A percentile compares a stretch with the other conserved stretches of the same genome.
Conservation (phyloP, 306 rosid genomes). For the Adenanthera pavonina region DNA sequence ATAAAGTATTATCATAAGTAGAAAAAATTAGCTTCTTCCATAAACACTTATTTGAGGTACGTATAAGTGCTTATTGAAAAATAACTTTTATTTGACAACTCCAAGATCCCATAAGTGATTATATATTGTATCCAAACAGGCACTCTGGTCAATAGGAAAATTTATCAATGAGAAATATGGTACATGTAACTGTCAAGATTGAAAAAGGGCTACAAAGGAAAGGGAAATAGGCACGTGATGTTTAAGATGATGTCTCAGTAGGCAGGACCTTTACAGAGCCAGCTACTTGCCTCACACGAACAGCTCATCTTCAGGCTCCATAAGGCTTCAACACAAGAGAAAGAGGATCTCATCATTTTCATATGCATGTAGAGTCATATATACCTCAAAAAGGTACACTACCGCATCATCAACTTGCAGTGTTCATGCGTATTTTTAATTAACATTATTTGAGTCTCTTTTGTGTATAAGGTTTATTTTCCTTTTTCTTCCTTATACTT, state of each 20-base stretch:
- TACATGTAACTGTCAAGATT: slow-evolving; percentile 40
- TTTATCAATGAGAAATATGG: slow-evolving; percentile 33
- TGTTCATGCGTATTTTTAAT: slow-evolving; percentile 34
- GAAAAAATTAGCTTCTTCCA: too few relatives aligned
- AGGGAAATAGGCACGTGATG: slow-evolving; percentile 55
- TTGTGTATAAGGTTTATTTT: slow-evolving; percentile 48
- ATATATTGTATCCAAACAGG: too few relatives aligned
- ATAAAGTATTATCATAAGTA: too few relatives aligned
- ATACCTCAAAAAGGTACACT: slow-evolving; percentile 30
- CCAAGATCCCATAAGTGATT: too few relatives aligned
- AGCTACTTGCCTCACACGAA: slow-evolving; percentile 67
- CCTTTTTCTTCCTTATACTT: slow-evolving; percentile 38
- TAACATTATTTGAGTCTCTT: slow-evolving; percentile 18
- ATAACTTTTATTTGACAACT: too few relatives aligned
- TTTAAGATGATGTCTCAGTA: slow-evolving; percentile 44
- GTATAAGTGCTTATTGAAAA: too few relatives aligned
- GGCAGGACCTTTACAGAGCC: slow-evolving; percentile 53
- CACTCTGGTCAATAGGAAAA: neutral
- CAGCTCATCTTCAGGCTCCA: slow-evolving; percentile 66
- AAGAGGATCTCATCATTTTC: slow-evolving; percentile 37
- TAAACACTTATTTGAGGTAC: too few relatives aligned
- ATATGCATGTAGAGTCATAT: neutral
- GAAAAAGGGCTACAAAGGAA: slow-evolving; percentile 32
- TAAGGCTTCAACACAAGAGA: slow-evolving; percentile 27
- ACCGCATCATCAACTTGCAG: slow-evolving; percentile 28